Conservation (phyloP, 768 basidiomycete species). For the Postia placenta region DNA sequence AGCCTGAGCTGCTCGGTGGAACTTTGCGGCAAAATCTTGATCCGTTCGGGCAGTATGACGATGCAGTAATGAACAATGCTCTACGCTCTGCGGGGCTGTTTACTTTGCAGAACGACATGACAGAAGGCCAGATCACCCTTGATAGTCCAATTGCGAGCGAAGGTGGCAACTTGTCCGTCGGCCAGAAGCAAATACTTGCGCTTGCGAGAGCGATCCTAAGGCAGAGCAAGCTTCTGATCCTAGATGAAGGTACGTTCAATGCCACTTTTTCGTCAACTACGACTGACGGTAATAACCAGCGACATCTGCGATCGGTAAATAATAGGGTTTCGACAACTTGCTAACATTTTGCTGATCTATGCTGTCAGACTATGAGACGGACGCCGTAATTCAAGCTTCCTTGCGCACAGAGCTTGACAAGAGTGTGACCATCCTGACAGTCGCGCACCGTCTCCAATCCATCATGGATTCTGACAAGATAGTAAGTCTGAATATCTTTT, state of each 20-base stretch:
- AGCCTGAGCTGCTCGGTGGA: constrained; percentile 50
- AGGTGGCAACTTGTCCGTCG: constrained; percentile 45
- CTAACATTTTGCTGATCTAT: neutral
- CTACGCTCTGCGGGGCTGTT: constrained; percentile 43
- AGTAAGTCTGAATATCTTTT: constrained; percentile 19
- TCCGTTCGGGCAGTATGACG: constrained; percentile 51
- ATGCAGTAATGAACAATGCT: constrained; percentile 42
- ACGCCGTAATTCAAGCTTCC: constrained; percentile 49
- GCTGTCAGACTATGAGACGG: constrained; percentile 37
- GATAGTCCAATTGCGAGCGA: constrained; percentile 40
- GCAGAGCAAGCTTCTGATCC: constrained; percentile 47
- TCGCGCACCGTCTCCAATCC: constrained; percentile 55
- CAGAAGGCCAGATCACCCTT: constrained; percentile 35
- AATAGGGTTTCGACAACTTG: constrained; percentile 33
- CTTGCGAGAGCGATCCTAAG: constrained; percentile 54
- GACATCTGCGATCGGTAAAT: constrained; percentile 20
- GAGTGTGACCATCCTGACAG: constrained; percentile 50
- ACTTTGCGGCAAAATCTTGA: constrained; percentile 54
- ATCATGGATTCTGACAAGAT: constrained; percentile 21
- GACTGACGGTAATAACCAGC: constrained; percentile 17
- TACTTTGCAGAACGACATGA: constrained; percentile 27
- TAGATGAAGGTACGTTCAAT: constrained; percentile 41
- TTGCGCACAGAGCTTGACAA: constrained; percentile 39
- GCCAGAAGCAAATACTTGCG: constrained; percentile 55
- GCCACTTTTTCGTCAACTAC: constrained; percentile 39